Conservation (phyloP, 108 stramenopile genomes). For the Nitzschia inconspicua region DNA sequence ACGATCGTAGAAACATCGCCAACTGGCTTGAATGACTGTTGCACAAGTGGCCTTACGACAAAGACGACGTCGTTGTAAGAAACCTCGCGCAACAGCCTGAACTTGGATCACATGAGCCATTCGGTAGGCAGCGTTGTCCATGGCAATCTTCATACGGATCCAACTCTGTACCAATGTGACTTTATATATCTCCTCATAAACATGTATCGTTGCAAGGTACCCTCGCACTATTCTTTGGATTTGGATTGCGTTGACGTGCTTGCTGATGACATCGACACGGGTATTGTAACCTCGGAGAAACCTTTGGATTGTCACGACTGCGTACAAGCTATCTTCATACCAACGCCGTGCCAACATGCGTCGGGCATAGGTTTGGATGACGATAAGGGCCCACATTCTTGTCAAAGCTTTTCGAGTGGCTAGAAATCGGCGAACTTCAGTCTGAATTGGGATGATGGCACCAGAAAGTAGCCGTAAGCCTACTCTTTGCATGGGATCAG, state of each 20-base stretch:
- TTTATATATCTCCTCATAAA: constrained; percentile 63
- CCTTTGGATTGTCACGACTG: constrained; percentile 60
- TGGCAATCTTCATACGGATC: constrained; percentile 49
- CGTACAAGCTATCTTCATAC: constrained; percentile 24
- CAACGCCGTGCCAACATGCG: constrained; percentile 48
- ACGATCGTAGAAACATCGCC: constrained; percentile 39
- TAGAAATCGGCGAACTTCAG: constrained; percentile 64
- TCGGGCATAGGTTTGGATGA: constrained; percentile 64
- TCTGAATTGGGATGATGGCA: constrained; percentile 83
- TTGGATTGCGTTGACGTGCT: constrained; percentile 77
- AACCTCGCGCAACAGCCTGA: constrained; percentile 50
- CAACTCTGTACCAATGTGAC: constrained; percentile 53
- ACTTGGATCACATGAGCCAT: constrained; percentile 43
- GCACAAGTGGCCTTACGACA: constrained; percentile 24
- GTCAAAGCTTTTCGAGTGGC: constrained; percentile 57
- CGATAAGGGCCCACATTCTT: constrained; percentile 70
- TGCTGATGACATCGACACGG: constrained; percentile 55
- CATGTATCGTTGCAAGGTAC: constrained; percentile 37
- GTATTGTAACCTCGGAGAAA: constrained; percentile 53
- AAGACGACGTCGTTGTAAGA: constrained; percentile 21
- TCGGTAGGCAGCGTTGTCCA: constrained; percentile 37
- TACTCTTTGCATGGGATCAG: constrained; percentile 78
- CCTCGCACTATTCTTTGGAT: constrained; percentile 58
- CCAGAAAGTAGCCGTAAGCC: constrained; percentile 71
- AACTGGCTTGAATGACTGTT: constrained; percentile 47